phyloP scores from a whole-genome alignment of 75 land plant species.

The Selaginella moellendorffii region DNA sequence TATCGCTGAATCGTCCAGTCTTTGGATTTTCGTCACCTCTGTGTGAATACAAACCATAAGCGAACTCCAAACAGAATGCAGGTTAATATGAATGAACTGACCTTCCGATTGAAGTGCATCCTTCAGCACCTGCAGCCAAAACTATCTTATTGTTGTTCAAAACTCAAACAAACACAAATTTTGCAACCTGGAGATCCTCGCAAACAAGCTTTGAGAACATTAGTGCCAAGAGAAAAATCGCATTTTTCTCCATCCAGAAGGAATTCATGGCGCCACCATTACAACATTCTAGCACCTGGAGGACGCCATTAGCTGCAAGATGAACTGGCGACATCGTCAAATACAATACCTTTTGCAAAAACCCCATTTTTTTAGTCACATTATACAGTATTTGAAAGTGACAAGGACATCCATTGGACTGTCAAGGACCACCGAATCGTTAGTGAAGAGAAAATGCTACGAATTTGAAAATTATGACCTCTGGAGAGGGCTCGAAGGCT shows the following conservation, averaged over 20 bases:
- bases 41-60: background rate
- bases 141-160: no score
- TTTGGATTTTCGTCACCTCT: background rate
- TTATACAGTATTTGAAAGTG: background rate
- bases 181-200: background rate
- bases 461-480: no score
- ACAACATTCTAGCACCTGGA: background rate
- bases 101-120: background rate
- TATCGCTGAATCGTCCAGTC: constrained; percentile 16
- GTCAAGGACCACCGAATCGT: no score
- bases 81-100: background rate
- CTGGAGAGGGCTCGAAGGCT: no score
- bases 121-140: background rate
- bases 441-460: no score
- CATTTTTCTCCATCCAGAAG: background rate
- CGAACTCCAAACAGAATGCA: no score
- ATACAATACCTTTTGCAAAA: constrained; percentile 45
- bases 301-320: no score
- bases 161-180: background rate
- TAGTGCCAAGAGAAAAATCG: background rate
- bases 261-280: background rate
- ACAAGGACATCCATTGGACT: no score
- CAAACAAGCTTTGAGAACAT: background rate
- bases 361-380: constrained; percentile 27
- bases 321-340: background rate